phyloP scores from a whole-genome alignment of 352 stramenopile species.

The Pythium scleroteichum region DNA sequence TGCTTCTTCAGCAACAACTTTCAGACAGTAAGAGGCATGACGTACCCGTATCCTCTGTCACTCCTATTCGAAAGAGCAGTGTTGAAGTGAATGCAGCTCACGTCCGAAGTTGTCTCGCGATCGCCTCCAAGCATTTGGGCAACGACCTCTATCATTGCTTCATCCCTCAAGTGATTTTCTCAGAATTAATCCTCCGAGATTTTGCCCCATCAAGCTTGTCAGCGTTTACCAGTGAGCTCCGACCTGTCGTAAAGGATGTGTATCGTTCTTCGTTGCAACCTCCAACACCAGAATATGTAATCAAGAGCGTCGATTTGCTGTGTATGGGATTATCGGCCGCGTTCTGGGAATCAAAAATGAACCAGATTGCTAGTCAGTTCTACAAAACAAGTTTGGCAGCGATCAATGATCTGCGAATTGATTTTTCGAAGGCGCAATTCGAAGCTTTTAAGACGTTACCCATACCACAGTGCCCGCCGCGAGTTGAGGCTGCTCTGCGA shows the following conservation, averaged over 20 bases:
- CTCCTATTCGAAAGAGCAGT: conserved; percentile 2
- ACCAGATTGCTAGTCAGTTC: conserved; percentile 17
- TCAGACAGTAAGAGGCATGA: conserved; percentile 2
- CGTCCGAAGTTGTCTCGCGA: conserved; percentile 21
- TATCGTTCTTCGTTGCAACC: conserved; percentile 20
- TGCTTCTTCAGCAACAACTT: background rate
- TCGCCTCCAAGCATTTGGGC: background rate
- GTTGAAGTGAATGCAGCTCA: conserved; percentile 5
- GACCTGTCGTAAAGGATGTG: conserved; percentile 20
- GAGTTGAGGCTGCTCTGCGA: conserved; percentile 12
- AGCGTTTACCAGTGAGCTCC: conserved; percentile 15
- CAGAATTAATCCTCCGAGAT: conserved; percentile 28
- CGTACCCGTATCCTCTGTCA: background rate
- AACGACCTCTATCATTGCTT: conserved; percentile 16
- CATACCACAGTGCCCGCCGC: background rate
- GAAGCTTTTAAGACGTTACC: conserved; percentile 5
- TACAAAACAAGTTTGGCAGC: background rate
- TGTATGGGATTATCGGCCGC: conserved; percentile 23
- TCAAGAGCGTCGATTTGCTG: conserved; percentile 24
- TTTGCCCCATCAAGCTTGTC: conserved; percentile 15
- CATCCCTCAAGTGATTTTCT: conserved; percentile 26
- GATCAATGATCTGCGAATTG: conserved; percentile 6
- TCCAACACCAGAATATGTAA: conserved; percentile 13
- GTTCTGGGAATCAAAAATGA: conserved; percentile 30
- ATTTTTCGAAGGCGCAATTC: conserved; percentile 6